These are phyloP conservation scores for Coemansia sp. DNA, from an alignment of 192 early-diverging fungal species.

Conservation along the genomic window DNA sequence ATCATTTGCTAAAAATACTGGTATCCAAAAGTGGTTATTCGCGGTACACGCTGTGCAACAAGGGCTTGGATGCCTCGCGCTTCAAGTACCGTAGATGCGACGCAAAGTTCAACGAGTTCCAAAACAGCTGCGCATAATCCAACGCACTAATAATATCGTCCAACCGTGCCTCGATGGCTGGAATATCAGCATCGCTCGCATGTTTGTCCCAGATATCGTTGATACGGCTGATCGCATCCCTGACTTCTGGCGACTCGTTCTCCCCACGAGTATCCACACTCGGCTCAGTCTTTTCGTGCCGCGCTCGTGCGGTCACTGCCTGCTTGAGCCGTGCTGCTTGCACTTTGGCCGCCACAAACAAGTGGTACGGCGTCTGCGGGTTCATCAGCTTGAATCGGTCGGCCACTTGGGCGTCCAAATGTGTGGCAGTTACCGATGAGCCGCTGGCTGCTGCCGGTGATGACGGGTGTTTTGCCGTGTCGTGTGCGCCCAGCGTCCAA, in stretches of 20 bases:
- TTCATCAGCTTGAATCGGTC: conserved; percentile 53
- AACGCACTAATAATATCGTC: conserved; percentile 41
- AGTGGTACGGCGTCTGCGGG: conserved; percentile 51
- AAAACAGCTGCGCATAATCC: conserved; percentile 48
- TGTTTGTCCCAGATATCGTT: conserved; percentile 44
- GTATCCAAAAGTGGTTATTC: background rate
- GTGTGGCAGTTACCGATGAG: conserved; percentile 4
- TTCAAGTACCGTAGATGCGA: conserved; percentile 39
- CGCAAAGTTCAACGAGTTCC: conserved; percentile 53
- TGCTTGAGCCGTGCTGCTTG: conserved; percentile 47
- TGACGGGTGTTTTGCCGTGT: background rate
- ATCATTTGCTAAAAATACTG: too few species aligned
- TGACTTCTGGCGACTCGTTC: background rate
- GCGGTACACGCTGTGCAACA: conserved; percentile 33
- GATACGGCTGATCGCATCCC: conserved; percentile 24
- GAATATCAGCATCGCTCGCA: conserved; percentile 8
- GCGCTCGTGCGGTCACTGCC: conserved; percentile 18
- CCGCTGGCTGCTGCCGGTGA: conserved; percentile 9
- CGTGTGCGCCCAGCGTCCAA: conserved; percentile 2
- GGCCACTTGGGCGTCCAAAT: conserved; percentile 23
- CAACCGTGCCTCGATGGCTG: conserved; percentile 23
- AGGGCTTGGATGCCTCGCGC: conserved; percentile 27
- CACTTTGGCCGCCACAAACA: conserved; percentile 54
- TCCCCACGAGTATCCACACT: background rate
- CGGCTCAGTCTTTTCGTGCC: background rate